Percentiles rank a stretch among this genome's conserved stretches.
These are phyloP conservation scores for Alternaria sp. DNA, from an alignment of 2,329 filamentous ascomycete species.

Conservation along the genomic window DNA sequence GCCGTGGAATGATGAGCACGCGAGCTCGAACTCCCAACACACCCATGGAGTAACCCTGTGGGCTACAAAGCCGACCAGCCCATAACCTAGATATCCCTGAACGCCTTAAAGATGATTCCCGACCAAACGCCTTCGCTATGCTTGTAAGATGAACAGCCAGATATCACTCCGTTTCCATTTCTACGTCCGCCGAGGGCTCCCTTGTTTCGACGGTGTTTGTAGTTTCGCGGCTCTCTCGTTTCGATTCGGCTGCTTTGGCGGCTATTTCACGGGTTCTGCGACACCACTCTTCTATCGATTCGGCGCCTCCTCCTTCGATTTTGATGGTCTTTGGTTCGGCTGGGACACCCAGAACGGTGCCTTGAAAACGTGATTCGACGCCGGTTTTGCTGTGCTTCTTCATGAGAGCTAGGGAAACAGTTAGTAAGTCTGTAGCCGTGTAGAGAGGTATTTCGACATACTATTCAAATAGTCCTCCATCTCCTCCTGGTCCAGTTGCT, in stretches of 20 bases:
- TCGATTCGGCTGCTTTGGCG: conserved; percentile 30
- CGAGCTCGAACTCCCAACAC: not conserved
- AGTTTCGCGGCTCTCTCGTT: conserved; percentile 28
- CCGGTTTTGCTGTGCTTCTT: conserved; percentile 91
- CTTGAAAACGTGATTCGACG: conserved; percentile 84
- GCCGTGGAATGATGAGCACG: not conserved
- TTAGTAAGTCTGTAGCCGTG: conserved; percentile 19
- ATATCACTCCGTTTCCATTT: conserved; percentile 35
- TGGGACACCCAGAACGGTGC: conserved; percentile 79
- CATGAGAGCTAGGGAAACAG: conserved; percentile 69
- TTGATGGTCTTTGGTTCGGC: conserved; percentile 74
- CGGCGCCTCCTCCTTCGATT: conserved; percentile 77
- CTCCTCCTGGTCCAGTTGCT: conserved; percentile 53
- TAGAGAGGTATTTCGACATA: conserved; percentile 22
- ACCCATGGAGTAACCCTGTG: not conserved
- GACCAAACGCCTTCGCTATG: conserved; percentile 47
- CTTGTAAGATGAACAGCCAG: conserved; percentile 15
- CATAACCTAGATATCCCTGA: not conserved
- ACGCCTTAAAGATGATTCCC: conserved; percentile 20
- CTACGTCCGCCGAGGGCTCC: conserved; percentile 29
- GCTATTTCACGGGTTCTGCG: conserved; percentile 38
- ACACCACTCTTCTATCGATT: conserved; percentile 72
- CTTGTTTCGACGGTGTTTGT: conserved; percentile 22
- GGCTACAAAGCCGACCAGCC: not conserved
- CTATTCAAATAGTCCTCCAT: conserved; percentile 57